These are phyloP conservation scores for Cucumis sativus DNA, from an alignment of 306 rosid genomes.

Conservation along the genomic window Cucumber_9930_V3 NC_026657.2:35398001-35398500, in stretches of 20 bases:
- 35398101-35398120: slow-evolving; percentile 6
- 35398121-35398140: slow-evolving; percentile 11
- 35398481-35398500: no score
- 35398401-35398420: no score
- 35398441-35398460: no score
- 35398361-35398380: not conserved
- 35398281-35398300: not conserved
- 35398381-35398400: not conserved
- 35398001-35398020: not conserved
- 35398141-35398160: slow-evolving; percentile 54
- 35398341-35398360: not conserved
- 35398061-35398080: slow-evolving; percentile 9
- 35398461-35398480: no score
- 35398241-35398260: not conserved
- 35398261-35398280: not conserved
- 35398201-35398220: slow-evolving; percentile 5
- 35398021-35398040: no score
- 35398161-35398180: slow-evolving; percentile 16
- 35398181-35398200: not conserved
- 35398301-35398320: not conserved
- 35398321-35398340: not conserved
- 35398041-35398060: not conserved
- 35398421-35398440: no score
- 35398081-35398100: slow-evolving; percentile 10
- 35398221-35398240: slow-evolving; percentile 9